Conservation (phyloP, 371 early-diverging fungal genomes). For the Mortierella sp. region DNA sequence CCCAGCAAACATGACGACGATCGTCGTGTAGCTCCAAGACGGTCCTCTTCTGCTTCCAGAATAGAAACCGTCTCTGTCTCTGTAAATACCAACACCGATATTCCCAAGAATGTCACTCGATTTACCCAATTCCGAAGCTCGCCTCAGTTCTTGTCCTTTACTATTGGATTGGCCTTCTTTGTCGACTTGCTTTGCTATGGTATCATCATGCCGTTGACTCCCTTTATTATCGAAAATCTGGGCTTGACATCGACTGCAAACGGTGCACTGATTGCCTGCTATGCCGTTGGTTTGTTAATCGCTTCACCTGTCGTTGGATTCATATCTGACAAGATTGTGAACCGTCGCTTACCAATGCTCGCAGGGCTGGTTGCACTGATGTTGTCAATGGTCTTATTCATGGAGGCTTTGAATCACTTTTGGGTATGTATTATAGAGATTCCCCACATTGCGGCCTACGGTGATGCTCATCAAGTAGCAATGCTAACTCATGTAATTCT, state of each 20-base stretch:
- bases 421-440: constrained; percentile 44
- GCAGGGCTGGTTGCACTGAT: constrained; percentile 67
- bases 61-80: not conserved
- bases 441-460: not conserved
- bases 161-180: constrained; percentile 41
- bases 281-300: constrained; percentile 35
- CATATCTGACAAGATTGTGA: constrained; percentile 44
- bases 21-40: not conserved
- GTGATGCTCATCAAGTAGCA: not conserved
- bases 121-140: constrained; percentile 32
- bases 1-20: not conserved
- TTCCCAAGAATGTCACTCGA: not conserved
- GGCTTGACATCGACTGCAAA: constrained; percentile 42
- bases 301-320: constrained; percentile 38
- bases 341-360: constrained; percentile 66
- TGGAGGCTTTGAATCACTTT: constrained; percentile 62
- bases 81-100: not conserved
- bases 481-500: not conserved
- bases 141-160: constrained; percentile 30
- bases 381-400: constrained; percentile 69
- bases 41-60: not conserved
- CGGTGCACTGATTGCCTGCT: constrained; percentile 43
- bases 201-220: constrained; percentile 52
- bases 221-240: constrained; percentile 36
- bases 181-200: constrained; percentile 50